Conservation (phyloP, 768 basidiomycete species). For the Kwoniella mangroviensis region DNA sequence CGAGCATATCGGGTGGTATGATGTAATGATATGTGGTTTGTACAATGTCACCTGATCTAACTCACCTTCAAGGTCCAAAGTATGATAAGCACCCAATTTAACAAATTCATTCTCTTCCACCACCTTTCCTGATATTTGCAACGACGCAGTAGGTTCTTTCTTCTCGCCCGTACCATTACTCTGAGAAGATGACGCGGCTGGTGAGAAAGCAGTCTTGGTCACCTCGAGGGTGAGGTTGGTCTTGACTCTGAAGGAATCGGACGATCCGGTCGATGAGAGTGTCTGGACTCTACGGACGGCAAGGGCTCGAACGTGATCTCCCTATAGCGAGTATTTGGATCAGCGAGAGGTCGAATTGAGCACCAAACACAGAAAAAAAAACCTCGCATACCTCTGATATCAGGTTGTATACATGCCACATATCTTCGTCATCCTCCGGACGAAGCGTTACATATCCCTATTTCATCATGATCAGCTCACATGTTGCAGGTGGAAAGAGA, state of each 20-base stretch:
- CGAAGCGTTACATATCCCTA: slow-evolving; percentile 92
- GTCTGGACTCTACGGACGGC: slow-evolving; percentile 90
- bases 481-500: no score
- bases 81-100: slow-evolving; percentile 90
- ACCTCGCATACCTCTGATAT: slow-evolving; percentile 69
- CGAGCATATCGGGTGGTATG: no score
- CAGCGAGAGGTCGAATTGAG: neutral
- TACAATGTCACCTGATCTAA: neutral
- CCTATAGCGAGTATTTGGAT: slow-evolving; percentile 54
- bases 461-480: no score
- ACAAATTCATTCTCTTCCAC: slow-evolving; percentile 85
- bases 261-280: slow-evolving; percentile 88
- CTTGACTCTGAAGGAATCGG: slow-evolving; percentile 85
- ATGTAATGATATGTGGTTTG: no score
- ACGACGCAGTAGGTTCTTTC: slow-evolving; percentile 59
- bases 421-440: slow-evolving; percentile 98
- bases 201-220: slow-evolving; percentile 70
- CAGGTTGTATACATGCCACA: slow-evolving; percentile 99
- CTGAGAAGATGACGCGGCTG: slow-evolving; percentile 63
- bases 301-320: slow-evolving; percentile 81
- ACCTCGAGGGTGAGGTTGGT: slow-evolving; percentile 84
- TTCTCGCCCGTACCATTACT: slow-evolving; percentile 52
- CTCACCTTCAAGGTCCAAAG: slow-evolving; percentile 79
- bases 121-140: slow-evolving; percentile 87
- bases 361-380: neutral